These are phyloP conservation scores for Pseudozyma hubeiensis DNA, from an alignment of 1,284 basidiomycete species.

Conservation along the genomic window DNA sequence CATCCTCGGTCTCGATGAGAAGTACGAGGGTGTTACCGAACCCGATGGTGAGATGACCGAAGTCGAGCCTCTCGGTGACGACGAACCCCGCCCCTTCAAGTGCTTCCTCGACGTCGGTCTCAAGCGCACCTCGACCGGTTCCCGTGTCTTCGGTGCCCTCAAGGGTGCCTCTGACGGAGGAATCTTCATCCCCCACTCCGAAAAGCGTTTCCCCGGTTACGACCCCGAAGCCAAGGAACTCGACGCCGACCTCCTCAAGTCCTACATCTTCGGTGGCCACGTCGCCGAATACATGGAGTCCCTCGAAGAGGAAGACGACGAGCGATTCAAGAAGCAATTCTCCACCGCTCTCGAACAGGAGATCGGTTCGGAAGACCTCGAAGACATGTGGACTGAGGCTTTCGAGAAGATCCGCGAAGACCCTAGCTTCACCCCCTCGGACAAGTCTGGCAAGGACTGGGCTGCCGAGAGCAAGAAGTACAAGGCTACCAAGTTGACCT, in stretches of 20 bases:
- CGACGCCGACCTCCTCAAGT: slow-evolving; percentile 92
- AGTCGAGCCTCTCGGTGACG: slow-evolving; percentile 88
- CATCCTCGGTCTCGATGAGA: slow-evolving; percentile 96
- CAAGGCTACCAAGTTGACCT: slow-evolving; percentile 79
- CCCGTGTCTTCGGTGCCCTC: slow-evolving; percentile 97
- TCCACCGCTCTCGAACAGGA: slow-evolving; percentile 93
- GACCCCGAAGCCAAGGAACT: slow-evolving; percentile 94
- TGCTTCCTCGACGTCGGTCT: slow-evolving; percentile 98
- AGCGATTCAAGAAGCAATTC: slow-evolving; percentile 99
- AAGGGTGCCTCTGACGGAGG: slow-evolving; percentile 99
- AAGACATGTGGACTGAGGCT: slow-evolving; percentile 92
- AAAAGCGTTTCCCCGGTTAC: slow-evolving; percentile 98
- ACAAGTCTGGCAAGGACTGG: slow-evolving; percentile 88
- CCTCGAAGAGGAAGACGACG: slow-evolving; percentile 99
- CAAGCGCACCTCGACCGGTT: slow-evolving; percentile 96
- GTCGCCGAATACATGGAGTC: slow-evolving; percentile 99
- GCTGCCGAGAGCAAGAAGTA: slow-evolving; percentile 84
- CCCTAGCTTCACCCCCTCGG: slow-evolving; percentile 88
- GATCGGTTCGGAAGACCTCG: slow-evolving; percentile 94
- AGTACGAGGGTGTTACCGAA: slow-evolving; percentile 95
- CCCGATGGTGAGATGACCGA: slow-evolving; percentile 86
- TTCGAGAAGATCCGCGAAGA: slow-evolving; percentile 88
- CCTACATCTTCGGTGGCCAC: slow-evolving; percentile 98
- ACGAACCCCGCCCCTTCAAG: slow-evolving; percentile 98
- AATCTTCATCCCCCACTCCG: slow-evolving; percentile 96